A percentile compares a stretch with the other conserved stretches of the same genome.
Evolutionary conservation across 2,329 filamentous ascomycete species (phyloP).

Genomic region (Cordyceps fumosorosea): DNA sequence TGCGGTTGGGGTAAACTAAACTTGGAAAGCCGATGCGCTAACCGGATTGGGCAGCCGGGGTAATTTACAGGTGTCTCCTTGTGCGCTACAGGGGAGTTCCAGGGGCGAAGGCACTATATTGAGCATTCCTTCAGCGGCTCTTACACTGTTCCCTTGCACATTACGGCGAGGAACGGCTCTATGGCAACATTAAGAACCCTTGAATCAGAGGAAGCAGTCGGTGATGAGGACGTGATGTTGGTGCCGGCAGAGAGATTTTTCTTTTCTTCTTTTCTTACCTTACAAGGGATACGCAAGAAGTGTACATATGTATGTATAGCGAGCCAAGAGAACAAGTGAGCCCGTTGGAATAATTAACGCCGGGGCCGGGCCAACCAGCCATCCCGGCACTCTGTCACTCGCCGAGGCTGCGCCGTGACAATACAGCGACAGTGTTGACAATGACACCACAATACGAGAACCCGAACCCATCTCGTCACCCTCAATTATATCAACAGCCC

Average conservation of each 20-base stretch:
- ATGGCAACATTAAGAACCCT: too few relatives aligned
- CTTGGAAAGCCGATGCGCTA: neutral
- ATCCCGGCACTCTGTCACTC: neutral
- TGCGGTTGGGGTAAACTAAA: neutral
- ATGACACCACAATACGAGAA: neutral
- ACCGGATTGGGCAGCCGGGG: neutral
- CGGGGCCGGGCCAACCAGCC: slow-evolving; percentile 2
- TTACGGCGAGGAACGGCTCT: neutral
- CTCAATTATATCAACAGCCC: neutral
- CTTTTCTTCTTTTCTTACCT: too few relatives aligned
- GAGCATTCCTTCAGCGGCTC: neutral
- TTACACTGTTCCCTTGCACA: too few relatives aligned
- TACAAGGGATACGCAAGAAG: too few relatives aligned
- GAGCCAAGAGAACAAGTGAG: neutral
- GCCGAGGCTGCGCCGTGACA: neutral
- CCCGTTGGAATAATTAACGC: neutral
- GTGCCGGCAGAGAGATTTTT: too few relatives aligned
- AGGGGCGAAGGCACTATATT: neutral
- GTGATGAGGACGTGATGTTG: too few relatives aligned
- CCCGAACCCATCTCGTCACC: neutral
- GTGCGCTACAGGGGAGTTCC: neutral
- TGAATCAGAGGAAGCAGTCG: too few relatives aligned
- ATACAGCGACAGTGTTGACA: neutral
- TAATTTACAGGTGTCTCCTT: neutral
- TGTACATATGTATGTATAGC: neutral